A percentile compares a stretch with the other conserved stretches of the same genome.
These are phyloP conservation scores for Pholiota microspora DNA, from an alignment of 768 basidiomycete species.

Conservation along the genomic window DNA sequence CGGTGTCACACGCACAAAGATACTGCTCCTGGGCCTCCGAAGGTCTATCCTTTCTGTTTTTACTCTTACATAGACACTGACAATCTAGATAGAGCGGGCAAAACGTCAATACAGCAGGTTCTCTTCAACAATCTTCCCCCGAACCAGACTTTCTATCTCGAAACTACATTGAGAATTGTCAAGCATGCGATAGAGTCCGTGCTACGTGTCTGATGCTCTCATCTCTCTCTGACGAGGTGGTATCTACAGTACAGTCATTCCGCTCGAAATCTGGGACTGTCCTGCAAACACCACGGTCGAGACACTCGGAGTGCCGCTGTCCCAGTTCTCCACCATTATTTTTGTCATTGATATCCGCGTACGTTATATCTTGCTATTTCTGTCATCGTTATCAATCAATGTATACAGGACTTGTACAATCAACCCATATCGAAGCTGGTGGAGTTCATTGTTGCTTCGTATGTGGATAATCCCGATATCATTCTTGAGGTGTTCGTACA, in stretches of 20 bases:
- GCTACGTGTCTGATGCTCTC: conserved; percentile 1
- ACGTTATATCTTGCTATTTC: conserved; percentile 25
- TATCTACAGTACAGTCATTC: conserved; percentile 74
- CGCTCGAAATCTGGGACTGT: conserved; percentile 94
- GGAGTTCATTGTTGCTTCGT: conserved; percentile 77
- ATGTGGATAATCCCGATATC: conserved; percentile 70
- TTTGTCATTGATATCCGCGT: conserved; percentile 97
- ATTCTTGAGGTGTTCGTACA: conserved; percentile 92
- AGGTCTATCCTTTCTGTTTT: conserved; percentile 38
- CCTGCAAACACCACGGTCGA: conserved; percentile 84
- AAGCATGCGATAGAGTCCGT: conserved; percentile 82
- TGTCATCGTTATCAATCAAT: not conserved
- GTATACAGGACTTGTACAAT: conserved; percentile 74
- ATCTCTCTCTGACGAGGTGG: conserved; percentile 8
- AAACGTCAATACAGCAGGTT: conserved; percentile 88
- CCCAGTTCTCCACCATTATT: conserved; percentile 80
- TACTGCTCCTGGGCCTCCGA: conserved; percentile 70
- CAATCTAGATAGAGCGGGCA: conserved; percentile 68
- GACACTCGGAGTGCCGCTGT: conserved; percentile 70
- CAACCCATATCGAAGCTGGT: conserved; percentile 81
- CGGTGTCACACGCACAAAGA: conserved; percentile 51
- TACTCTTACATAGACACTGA: conserved; percentile 3
- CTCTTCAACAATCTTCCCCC: conserved; percentile 84
- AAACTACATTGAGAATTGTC: conserved; percentile 75
- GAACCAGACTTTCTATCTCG: conserved; percentile 88